Conservation (phyloP, 441 rosid genomes). For the Bocquillonia castaneifolia region DNA sequence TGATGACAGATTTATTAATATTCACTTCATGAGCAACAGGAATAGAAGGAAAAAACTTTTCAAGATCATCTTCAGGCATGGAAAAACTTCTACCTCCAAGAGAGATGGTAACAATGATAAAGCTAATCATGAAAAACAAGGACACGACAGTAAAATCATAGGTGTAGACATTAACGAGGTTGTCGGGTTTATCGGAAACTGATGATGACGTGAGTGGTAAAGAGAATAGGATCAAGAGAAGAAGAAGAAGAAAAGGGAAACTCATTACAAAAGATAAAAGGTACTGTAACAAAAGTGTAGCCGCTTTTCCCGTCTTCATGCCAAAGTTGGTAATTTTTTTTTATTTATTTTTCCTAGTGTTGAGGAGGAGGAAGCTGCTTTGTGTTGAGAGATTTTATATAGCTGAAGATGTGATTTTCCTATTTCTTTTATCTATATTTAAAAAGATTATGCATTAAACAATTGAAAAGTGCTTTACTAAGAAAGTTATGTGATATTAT, state of each 20-base stretch:
- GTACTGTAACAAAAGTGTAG: neutral
- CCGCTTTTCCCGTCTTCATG: constrained; percentile 4
- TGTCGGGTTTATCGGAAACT: constrained; percentile 11
- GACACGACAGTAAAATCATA: constrained; percentile 17
- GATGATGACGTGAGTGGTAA: neutral
- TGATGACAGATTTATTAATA: too few relatives aligned
- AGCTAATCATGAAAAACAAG: constrained; percentile 25
- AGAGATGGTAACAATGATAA: constrained; percentile 22
- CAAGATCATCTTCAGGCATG: constrained; percentile 18
- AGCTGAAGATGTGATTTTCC: neutral
- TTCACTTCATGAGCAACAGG: neutral
- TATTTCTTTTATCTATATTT: too few relatives aligned
- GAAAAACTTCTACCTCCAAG: constrained; percentile 10
- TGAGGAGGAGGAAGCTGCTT: neutral
- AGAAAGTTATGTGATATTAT: constrained; percentile 7
- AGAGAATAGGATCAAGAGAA: neutral
- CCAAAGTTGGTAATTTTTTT: neutral
- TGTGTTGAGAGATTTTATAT: neutral
- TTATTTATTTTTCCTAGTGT: neutral
- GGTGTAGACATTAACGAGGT: constrained; percentile 8
- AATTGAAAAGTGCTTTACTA: neutral
- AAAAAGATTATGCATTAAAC: neutral
- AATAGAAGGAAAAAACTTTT: constrained; percentile 4
- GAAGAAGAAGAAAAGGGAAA: constrained; percentile 4
- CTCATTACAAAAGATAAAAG: constrained; percentile 1